Evolutionary conservation across 768 basidiomycete species (phyloP).

Genomic region (Gloeophyllum trabeum): DNA sequence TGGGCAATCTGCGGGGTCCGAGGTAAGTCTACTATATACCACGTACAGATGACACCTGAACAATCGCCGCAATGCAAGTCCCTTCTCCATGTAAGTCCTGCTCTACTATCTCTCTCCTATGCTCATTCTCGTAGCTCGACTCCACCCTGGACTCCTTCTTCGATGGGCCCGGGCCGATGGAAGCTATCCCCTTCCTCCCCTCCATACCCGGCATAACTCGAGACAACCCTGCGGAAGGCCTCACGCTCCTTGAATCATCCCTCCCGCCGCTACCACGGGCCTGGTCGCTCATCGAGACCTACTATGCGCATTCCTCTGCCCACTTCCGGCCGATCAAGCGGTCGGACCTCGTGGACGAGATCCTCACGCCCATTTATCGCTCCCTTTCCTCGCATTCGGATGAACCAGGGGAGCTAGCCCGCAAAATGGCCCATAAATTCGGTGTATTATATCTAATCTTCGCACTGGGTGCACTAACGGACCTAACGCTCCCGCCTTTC

Average conservation of each 20-base stretch:
- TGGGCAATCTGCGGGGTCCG: conserved; percentile 56
- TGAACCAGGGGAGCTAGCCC: conserved; percentile 19
- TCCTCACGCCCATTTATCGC: conserved; percentile 31
- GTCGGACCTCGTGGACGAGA: conserved; percentile 39
- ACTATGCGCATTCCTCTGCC: conserved; percentile 38
- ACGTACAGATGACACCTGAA: neutral
- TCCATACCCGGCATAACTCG: conserved; percentile 47
- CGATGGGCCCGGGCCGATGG: conserved; percentile 15
- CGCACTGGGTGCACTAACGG: conserved; percentile 40
- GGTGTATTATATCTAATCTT: conserved; percentile 36
- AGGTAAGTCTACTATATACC: conserved; percentile 39
- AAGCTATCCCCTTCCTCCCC: conserved; percentile 16
- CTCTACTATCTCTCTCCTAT: neutral
- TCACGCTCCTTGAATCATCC: conserved; percentile 34
- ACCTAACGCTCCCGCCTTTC: conserved; percentile 18
- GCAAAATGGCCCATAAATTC: conserved; percentile 34
- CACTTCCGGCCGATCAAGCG: conserved; percentile 33
- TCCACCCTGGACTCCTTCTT: neutral
- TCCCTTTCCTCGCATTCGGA: conserved; percentile 28
- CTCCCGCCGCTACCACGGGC: conserved; percentile 7
- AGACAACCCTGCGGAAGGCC: conserved; percentile 43
- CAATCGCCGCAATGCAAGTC: neutral
- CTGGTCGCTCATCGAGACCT: conserved; percentile 34
- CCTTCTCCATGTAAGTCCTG: neutral
- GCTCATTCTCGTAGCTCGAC: neutral